Base-by-base conservation (phyloP, 2,329 filamentous ascomycete species). In the Stagonosporopsis vannaccii region DNA sequence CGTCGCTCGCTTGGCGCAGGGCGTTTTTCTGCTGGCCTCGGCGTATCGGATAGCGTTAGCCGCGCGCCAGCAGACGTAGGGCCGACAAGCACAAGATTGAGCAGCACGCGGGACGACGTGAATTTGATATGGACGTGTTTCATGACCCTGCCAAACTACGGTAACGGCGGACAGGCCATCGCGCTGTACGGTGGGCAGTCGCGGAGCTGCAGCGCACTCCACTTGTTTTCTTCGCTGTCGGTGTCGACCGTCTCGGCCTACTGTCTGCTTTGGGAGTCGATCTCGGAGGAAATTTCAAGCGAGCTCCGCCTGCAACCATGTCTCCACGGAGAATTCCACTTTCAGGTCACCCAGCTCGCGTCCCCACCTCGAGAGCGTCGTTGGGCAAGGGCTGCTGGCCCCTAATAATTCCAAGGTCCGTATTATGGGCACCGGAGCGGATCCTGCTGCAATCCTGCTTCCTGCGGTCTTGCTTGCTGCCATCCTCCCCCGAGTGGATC, bases 101-200 rank as follows among this genome's bases (percentile, higher is more conserved):
- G 35, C 20, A 40, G 42, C 19, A 36, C 11, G 50, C 35, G 39
- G 49, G 39, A 52, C 40, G 36, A 40, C 20, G 40, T 52, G 39
- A 32, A 58, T 52, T 50, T 50, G 55, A 42, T 57, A 57, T 53
- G 53, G 55, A 58, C 50, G 33, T 58, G 55, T 58, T 58, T 58
- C 55, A 58, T 30, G 36, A 58, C 23, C 55, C 44, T 44, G 47
- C 42, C 43, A 50, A 37, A 56, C 42, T 56, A 56, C 36, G 51
- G 47, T 48, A 40, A 47, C 48, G 36, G 48, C 51, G 42, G 47
- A 43, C 51, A 36, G 43, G 47, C 36, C 40, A 45, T 26, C 22
- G 45, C 45, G n/a, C n/a, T n/a, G n/a, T n/a, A n/a, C n/a, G 51
- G 45, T 41, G 42, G 37, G 36, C 23, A 40, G 41, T 36, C 23